Base-by-base conservation (phyloP, 805 yeast species). In the Wickerhamiella occidentalis region DNA sequence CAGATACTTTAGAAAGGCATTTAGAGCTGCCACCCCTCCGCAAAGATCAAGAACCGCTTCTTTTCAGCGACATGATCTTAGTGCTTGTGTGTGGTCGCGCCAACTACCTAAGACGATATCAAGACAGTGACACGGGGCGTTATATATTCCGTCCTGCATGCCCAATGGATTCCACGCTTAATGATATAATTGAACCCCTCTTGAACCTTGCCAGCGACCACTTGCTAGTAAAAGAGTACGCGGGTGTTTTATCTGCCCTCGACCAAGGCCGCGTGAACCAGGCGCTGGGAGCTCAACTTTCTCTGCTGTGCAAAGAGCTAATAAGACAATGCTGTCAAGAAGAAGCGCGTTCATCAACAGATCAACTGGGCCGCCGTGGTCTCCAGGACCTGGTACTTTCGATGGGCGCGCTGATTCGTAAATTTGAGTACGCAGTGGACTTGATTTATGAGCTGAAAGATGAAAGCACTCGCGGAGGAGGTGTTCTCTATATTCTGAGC, bases 211-310 rank as follows among this genome's bases (percentile, higher is more conserved):
- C 95, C 0, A 79, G 78, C 54, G 72, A 73, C 61, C 83, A 75
- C 59, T 67, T 72, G 23, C 76, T 80, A 1, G 66, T 92, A 47
- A 62, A 63, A 7, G 68, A 75, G 12, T 87, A 85, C 58, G 68
- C 77, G 3, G 84, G 81, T 53, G 57, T 66, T 15, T 85, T 82
- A 64, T 69, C 79, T 54, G 67, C 68, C 22, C 67, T 69, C 3
- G 59, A 61, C 19, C 78, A 75, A 59, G 98, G 98, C 0, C 73
- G 75, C 47, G 80, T 83, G 1, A 71, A 82, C 48, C 95, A 87
- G 56, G 74, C 83, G 3, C 65, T 92, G 6, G 84, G 92, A 52
- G 71, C 66, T 48, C 77, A 77, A 37, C 71, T 87, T 2, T 64
- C 80, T 35, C 56, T 60, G 1, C 65, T 74, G 45, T 57, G 79